Percentiles rank a stretch among this genome's conserved stretches.
Evolutionary conservation across 2,329 filamentous ascomycete genomes (phyloP).

Genomic region (Claviceps quebecensis): DNA sequence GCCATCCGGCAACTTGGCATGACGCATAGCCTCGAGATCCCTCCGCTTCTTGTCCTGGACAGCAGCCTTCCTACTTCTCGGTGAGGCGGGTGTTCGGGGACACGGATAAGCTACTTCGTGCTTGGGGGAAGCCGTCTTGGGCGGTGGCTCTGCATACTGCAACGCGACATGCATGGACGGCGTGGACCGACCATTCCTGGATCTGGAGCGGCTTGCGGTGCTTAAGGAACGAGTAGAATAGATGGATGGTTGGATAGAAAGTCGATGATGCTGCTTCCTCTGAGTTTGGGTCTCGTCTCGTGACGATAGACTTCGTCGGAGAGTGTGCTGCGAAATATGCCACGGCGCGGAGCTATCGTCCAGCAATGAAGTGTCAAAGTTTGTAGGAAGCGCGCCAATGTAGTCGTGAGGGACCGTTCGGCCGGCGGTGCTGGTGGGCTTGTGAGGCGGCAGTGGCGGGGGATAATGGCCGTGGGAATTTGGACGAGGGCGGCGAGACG

Average conservation of each 20-base stretch:
- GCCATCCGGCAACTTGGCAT: conserved; percentile 10
- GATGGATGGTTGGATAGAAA: conserved; percentile 8
- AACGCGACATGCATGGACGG: conserved; percentile 13
- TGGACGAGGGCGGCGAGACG: neutral
- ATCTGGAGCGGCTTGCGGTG: conserved; percentile 6
- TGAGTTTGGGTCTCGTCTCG: conserved; percentile 1
- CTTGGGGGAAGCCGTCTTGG: neutral
- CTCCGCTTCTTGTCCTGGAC: conserved; percentile 26
- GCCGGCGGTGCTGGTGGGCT: conserved; percentile 8
- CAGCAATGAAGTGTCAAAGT: conserved; percentile 9
- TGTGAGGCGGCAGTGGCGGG: conserved; percentile 2
- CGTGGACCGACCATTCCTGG: conserved; percentile 1
- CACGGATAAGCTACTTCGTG: conserved; percentile 8
- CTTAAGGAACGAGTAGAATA: conserved; percentile 16
- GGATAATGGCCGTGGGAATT: conserved; percentile 2
- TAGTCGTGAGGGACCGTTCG: conserved; percentile 10
- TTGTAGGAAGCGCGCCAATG: conserved; percentile 12
- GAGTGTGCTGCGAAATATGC: neutral
- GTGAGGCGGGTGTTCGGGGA: conserved; percentile 10
- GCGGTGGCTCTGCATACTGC: conserved; percentile 3
- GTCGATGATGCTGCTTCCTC: neutral
- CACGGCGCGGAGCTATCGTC: conserved; percentile 11
- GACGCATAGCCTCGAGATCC: conserved; percentile 22
- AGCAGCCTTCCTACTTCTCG: conserved; percentile 21
- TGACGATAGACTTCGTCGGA: neutral